Conservation (phyloP, 202 grass and related monocot species). For the Cymbopogon flexuosus region DNA sequence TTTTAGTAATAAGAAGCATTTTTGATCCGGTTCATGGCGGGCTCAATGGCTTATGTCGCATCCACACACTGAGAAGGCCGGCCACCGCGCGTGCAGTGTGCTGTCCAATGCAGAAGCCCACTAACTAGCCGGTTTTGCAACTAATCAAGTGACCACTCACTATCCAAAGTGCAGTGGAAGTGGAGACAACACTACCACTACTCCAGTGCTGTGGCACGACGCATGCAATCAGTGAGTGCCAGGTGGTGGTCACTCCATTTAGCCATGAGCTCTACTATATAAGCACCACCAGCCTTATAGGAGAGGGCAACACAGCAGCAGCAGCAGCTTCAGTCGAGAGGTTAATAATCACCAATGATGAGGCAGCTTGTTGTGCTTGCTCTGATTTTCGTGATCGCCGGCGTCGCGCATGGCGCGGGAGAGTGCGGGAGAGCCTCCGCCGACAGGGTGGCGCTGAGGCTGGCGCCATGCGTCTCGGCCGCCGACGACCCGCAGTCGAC, state of each 20-base stretch:
- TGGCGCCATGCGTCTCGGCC: slow-evolving; percentile 48
- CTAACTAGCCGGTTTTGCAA: not conserved
- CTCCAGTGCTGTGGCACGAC: not conserved
- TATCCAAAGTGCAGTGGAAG: slow-evolving; percentile 15
- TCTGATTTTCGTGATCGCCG: slow-evolving; percentile 3
- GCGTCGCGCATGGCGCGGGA: not conserved
- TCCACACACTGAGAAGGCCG: not conserved
- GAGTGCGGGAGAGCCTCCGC: slow-evolving; percentile 44
- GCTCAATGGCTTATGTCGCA: not conserved
- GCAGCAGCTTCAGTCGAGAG: not conserved
- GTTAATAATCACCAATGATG: not conserved
- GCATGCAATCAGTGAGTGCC: too few species aligned
- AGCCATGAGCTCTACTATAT: not conserved
- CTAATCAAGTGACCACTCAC: not conserved
- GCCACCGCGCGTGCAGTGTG: not conserved
- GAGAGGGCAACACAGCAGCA: too few species aligned
- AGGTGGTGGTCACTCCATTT: not conserved
- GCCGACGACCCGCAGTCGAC: slow-evolving; percentile 40
- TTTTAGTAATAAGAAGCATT: not conserved
- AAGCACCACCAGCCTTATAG: slow-evolving; percentile 1
- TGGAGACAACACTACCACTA: not conserved
- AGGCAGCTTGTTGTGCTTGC: slow-evolving; percentile 9
- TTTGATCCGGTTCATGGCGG: not conserved
- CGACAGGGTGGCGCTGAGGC: slow-evolving; percentile 33
- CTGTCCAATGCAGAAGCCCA: slow-evolving; percentile 39